phyloP scores from a whole-genome alignment of 2,329 filamentous ascomycete genomes.

The Pyricularia grisea region DNA sequence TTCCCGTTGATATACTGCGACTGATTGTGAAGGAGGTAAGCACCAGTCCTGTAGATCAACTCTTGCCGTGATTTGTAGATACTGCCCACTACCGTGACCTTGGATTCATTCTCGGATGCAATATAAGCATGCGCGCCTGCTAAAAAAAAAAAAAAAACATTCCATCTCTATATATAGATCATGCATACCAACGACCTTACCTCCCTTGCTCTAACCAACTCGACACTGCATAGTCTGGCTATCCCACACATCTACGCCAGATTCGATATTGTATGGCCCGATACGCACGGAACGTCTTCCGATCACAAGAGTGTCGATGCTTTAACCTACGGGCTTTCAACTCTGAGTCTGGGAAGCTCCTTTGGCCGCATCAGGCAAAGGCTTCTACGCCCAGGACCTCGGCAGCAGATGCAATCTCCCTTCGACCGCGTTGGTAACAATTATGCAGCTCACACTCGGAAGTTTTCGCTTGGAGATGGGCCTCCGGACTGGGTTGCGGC shows the following conservation, averaged over 20 bases:
- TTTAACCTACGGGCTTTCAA: conserved; percentile 72
- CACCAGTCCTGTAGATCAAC: background rate
- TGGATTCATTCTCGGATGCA: too few relatives aligned
- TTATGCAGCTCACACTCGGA: conserved; percentile 69
- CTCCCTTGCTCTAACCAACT: conserved; percentile 68
- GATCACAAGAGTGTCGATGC: conserved; percentile 69
- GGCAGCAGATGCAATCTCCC: background rate
- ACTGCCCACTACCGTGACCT: background rate
- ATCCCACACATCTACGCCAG: conserved; percentile 74
- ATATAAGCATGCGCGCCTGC: background rate
- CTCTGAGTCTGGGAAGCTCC: conserved; percentile 58
- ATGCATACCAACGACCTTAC: conserved; percentile 77
- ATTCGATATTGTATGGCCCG: conserved; percentile 85
- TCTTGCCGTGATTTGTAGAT: background rate
- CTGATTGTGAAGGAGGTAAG: conserved; percentile 70
- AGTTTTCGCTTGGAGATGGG: conserved; percentile 79
- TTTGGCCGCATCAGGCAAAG: conserved; percentile 30
- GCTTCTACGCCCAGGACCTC: conserved; percentile 14
- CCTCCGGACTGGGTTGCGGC: conserved; percentile 70
- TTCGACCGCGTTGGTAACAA: conserved; percentile 24
- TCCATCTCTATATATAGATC: conserved; percentile 41
- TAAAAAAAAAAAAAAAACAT: conserved; percentile 5
- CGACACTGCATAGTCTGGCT: conserved; percentile 63
- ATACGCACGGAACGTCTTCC: conserved; percentile 53
- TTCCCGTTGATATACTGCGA: conserved; percentile 70